Evolutionary conservation across 2,329 filamentous ascomycete genomes (phyloP), one percentile per base, ranked within the genome.

Genomic region (Curvularia lunata): DNA sequence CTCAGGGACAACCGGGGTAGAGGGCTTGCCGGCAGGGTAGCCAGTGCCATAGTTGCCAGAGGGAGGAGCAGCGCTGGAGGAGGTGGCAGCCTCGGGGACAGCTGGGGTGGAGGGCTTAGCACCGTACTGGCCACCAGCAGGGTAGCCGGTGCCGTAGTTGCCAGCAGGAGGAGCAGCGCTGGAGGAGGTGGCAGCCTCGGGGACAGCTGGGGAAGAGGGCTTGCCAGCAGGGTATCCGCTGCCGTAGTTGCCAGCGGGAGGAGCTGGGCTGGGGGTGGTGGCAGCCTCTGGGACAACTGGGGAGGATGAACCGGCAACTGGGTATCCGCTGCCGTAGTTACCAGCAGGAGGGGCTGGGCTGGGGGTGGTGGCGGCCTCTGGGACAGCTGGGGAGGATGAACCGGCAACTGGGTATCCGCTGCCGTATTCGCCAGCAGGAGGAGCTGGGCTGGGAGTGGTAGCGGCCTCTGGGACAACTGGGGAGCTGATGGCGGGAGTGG

Each of bases 231-330:
- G 42, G 5, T 18, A 8, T 3, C 2, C 6, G 9, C 4, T 9
- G n/a, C 37, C 37, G 37, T 40, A 40, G 32, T 57, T 60, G 59
- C 61, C 60, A 54, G n/a, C n/a, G n/a, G n/a, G n/a, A n/a, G n/a
- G n/a, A n/a, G 55, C 55, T 10, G 61, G 45, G 50, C 48, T 43
- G 5, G 48, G 45, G 38, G 41, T 53, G 37, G 54, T 30, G 10
- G 23, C 19, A 16, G 43, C 42, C 12, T 45, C 25, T 2, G 46
- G 51, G 58, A 46, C 61, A 30, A 53, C 45, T 18, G 55, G 28
- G 27, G 54, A 56, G n/a, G 49, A 23, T 25, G 48, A 8, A 3
- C 10, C 10, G 10, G 4, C 28, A 30, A 25, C 23, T 4, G 23
- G 23, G 23, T 25, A 25, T 4, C 28, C 28, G 28, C 9, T 9